phyloP scores from a whole-genome alignment of 2,329 filamentous ascomycete genomes.

The Elsinoe australis region DNA sequence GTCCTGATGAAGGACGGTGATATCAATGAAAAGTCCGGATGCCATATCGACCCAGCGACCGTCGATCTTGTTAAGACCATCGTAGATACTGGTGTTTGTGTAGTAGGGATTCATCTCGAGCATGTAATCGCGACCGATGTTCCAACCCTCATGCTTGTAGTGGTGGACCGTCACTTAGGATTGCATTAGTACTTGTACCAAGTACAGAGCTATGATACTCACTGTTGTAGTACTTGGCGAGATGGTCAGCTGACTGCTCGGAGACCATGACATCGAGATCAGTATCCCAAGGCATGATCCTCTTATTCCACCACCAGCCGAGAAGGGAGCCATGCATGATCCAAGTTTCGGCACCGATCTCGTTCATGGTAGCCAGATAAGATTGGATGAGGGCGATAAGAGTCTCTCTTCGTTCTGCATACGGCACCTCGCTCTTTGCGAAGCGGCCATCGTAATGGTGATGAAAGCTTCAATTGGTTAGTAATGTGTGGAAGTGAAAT shows the following conservation, averaged over 20 bases:
- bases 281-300: slow-evolving; percentile 55
- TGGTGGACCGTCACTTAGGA: slow-evolving; percentile 53
- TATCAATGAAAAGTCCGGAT: slow-evolving; percentile 55
- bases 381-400: slow-evolving; percentile 48
- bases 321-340: slow-evolving; percentile 56
- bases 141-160: slow-evolving; percentile 27
- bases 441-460: slow-evolving; percentile 53
- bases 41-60: slow-evolving; percentile 54
- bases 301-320: slow-evolving; percentile 57
- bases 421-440: slow-evolving; percentile 38
- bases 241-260: slow-evolving; percentile 47
- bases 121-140: slow-evolving; percentile 39
- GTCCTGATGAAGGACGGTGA: slow-evolving; percentile 49
- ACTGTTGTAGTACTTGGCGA: slow-evolving; percentile 54
- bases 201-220: slow-evolving; percentile 43
- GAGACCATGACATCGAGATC: slow-evolving; percentile 55
- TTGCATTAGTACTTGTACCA: slow-evolving; percentile 28
- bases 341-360: slow-evolving; percentile 53
- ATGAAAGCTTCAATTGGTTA: slow-evolving; percentile 38
- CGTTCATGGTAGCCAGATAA: slow-evolving; percentile 50
- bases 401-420: slow-evolving; percentile 41
- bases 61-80: slow-evolving; percentile 51
- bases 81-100: slow-evolving; percentile 37
- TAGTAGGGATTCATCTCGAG: slow-evolving; percentile 55
- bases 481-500: not conserved